Evolutionary conservation across 768 basidiomycete species (phyloP).

Genomic region (Termitomyces sp.): DNA sequence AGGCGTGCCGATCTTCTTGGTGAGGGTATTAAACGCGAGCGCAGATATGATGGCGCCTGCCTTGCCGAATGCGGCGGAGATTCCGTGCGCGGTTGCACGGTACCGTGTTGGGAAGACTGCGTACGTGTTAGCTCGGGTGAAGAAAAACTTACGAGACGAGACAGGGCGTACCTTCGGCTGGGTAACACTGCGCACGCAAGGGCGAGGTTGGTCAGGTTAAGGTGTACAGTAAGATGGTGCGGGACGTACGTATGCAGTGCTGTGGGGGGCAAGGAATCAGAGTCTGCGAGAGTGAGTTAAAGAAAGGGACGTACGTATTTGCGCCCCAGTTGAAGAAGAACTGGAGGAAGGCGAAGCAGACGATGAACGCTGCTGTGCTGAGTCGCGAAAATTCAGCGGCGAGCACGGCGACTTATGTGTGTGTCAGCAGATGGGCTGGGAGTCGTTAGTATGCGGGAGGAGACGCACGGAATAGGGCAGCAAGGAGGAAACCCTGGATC

Average conservation of each 20-base stretch:
- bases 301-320: slow-evolving; percentile 43
- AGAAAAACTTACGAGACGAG: not conserved
- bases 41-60: slow-evolving; percentile 73
- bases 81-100: slow-evolving; percentile 68
- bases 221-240: not conserved
- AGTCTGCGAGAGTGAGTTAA: not conserved
- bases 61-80: slow-evolving; percentile 71
- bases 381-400: slow-evolving; percentile 59
- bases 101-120: slow-evolving; percentile 71
- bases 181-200: slow-evolving; percentile 44
- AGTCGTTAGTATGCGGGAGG: not conserved
- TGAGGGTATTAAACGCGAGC: slow-evolving; percentile 64
- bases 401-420: slow-evolving; percentile 40
- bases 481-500: slow-evolving; percentile 64
- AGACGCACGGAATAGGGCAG: slow-evolving; percentile 58
- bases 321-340: slow-evolving; percentile 85
- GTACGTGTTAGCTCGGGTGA: not conserved
- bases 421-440: not conserved
- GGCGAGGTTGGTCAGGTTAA: not conserved
- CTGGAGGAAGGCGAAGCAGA: slow-evolving; percentile 67
- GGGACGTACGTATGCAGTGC: slow-evolving; percentile 45
- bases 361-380: slow-evolving; percentile 56
- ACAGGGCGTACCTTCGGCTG: slow-evolving; percentile 42
- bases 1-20: slow-evolving; percentile 55
- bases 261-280: slow-evolving; percentile 11